Percentiles rank a stretch among this genome's conserved stretches.
phyloP scores from a whole-genome alignment of 2,329 filamentous ascomycete genomes.

The Microthyrium microscopicum region DNA sequence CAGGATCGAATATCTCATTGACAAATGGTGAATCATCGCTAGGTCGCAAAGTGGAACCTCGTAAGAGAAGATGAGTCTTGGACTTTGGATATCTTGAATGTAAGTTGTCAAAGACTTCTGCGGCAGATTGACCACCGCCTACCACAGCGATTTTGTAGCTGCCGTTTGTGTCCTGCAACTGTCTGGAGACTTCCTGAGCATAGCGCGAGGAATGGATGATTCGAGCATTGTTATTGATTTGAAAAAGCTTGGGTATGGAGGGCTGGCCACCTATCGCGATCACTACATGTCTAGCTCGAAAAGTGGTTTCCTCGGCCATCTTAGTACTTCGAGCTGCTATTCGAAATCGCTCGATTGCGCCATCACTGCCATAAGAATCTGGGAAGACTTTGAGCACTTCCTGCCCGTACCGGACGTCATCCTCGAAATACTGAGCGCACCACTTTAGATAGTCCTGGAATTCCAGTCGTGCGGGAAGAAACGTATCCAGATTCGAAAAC shows the following conservation, averaged over 20 bases:
- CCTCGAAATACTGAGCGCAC: constrained; percentile 67
- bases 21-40: constrained; percentile 96
- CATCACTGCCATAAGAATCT: constrained; percentile 28
- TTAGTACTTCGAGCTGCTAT: constrained; percentile 47
- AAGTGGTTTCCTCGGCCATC: constrained; percentile 36
- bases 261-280: constrained; percentile 52
- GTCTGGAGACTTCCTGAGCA: constrained; percentile 42
- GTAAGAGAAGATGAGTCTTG: constrained; percentile 62
- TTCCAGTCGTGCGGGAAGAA: constrained; percentile 69
- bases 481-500: constrained; percentile 82
- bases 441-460: constrained; percentile 93
- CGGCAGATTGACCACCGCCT: constrained; percentile 80
- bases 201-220: constrained; percentile 87
- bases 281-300: constrained; percentile 50
- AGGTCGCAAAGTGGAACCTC: constrained; percentile 66
- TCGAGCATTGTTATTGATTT: constrained; percentile 48
- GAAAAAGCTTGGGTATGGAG: constrained; percentile 54
- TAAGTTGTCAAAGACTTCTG: constrained; percentile 87
- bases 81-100: constrained; percentile 69
- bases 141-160: constrained; percentile 67
- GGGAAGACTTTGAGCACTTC: constrained; percentile 60
- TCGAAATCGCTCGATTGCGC: constrained; percentile 45
- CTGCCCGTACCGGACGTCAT: constrained; percentile 57
- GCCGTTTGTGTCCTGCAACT: constrained; percentile 38
- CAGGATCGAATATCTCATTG: constrained; percentile 91